phyloP scores from a whole-genome alignment of 495 filamentous ascomycete species.

The Tirmania nivea region DNA sequence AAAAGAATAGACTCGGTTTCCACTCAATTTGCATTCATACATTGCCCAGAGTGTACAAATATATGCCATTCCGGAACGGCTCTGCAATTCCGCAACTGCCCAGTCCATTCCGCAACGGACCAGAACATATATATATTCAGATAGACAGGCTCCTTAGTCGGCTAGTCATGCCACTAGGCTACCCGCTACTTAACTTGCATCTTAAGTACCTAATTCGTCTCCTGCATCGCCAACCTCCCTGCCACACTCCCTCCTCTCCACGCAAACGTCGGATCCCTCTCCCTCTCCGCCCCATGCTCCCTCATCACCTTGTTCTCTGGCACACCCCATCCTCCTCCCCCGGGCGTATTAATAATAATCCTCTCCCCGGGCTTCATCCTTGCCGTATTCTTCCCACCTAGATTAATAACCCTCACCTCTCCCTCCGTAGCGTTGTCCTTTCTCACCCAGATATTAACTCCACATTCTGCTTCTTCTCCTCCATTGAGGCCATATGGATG shows the following conservation, averaged over 20 bases:
- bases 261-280: constrained; percentile 31
- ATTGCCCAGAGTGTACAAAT: too few relatives aligned
- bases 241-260: constrained; percentile 42
- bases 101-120: too few relatives aligned
- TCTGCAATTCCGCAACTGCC: too few relatives aligned
- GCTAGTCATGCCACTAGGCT: too few relatives aligned
- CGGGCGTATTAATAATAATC: constrained; percentile 53
- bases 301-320: constrained; percentile 29
- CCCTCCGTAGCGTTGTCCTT: constrained; percentile 22
- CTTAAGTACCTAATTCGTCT: constrained; percentile 8
- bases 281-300: constrained; percentile 17
- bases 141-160: too few relatives aligned
- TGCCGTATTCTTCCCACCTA: constrained; percentile 80
- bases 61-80: too few relatives aligned
- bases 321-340: constrained; percentile 52
- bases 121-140: too few relatives aligned
- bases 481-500: constrained; percentile 74
- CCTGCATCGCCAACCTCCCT: constrained; percentile 28
- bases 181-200: too few relatives aligned
- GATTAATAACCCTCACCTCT: constrained; percentile 41
- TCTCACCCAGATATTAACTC: constrained; percentile 72
- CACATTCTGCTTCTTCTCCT: constrained; percentile 59
- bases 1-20: too few relatives aligned
- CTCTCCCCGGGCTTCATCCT: constrained; percentile 67
- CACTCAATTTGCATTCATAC: too few relatives aligned